Percentiles rank a stretch among this genome's conserved stretches.
phyloP scores from a whole-genome alignment of 345 rosid species.

The Moringa oleifera region DNA sequence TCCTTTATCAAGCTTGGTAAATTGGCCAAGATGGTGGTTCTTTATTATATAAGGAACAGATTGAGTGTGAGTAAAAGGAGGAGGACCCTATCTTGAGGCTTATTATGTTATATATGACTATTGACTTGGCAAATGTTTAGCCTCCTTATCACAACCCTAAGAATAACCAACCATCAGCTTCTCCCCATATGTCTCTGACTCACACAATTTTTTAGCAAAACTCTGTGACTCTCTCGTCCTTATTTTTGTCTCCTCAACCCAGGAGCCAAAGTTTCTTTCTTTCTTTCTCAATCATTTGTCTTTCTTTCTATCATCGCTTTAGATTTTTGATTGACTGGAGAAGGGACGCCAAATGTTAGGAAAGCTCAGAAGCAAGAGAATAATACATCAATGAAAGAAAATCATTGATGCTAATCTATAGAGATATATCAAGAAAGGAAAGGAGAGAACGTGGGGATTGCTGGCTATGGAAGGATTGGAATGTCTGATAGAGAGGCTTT shows the following conservation, averaged over 20 bases:
- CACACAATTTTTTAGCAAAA: constrained; percentile 12
- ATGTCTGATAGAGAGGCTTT: constrained; percentile 32
- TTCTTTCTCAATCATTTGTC: neutral
- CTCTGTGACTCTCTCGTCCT: neutral
- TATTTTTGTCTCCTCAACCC: neutral
- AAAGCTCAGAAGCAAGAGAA: neutral
- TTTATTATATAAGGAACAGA: too few species aligned
- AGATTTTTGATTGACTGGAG: neutral
- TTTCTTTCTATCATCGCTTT: neutral
- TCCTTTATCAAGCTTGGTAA: too few species aligned
- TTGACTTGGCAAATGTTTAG: too few species aligned
- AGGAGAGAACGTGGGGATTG: neutral
- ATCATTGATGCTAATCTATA: too few species aligned
- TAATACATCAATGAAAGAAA: neutral
- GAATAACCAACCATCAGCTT: too few species aligned
- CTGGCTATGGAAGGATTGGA: constrained; percentile 34
- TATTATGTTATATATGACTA: too few species aligned
- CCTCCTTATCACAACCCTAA: too few species aligned
- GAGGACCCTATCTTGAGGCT: too few species aligned
- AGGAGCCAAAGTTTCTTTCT: neutral
- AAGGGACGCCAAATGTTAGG: too few species aligned
- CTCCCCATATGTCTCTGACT: constrained; percentile 21
- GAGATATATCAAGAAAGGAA: neutral
- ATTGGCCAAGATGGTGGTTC: too few species aligned
- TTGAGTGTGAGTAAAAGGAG: too few species aligned